Conservation (phyloP, 1,139 yeast genomes). For the Zygoascus sp. region DNA sequence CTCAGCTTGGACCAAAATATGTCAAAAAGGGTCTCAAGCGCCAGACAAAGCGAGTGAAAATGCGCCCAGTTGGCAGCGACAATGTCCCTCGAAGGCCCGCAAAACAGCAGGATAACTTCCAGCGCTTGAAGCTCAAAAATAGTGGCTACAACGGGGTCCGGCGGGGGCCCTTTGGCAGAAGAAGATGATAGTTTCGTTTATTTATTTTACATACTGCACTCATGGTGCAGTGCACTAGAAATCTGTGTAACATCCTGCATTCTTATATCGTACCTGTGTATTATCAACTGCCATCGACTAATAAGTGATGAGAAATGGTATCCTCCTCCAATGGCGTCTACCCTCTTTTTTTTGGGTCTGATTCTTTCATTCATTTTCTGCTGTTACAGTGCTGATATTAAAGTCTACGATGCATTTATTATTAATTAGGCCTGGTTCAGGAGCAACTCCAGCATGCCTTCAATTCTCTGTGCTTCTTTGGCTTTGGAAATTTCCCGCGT, state of each 20-base stretch:
- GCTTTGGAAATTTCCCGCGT: slow-evolving; percentile 70
- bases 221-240: no score
- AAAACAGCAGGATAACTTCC: slow-evolving; percentile 24
- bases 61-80: slow-evolving; percentile 41
- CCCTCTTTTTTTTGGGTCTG: no score
- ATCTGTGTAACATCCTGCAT: no score
- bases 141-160: slow-evolving; percentile 25
- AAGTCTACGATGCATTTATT: background rate
- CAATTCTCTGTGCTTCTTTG: slow-evolving; percentile 80
- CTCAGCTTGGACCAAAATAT: slow-evolving; percentile 14
- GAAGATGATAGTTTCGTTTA: slow-evolving; percentile 9
- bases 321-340: no score
- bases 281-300: background rate
- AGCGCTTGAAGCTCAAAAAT: slow-evolving; percentile 25
- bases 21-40: slow-evolving; percentile 53
- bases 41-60: slow-evolving; percentile 56
- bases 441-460: slow-evolving; percentile 87
- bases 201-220: background rate
- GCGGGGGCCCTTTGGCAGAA: slow-evolving; percentile 16
- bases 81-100: slow-evolving; percentile 14
- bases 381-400: background rate
- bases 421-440: slow-evolving; percentile 6
- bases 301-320: no score
- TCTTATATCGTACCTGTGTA: no score
- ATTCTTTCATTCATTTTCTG: background rate